phyloP scores from a whole-genome alignment of 768 basidiomycete species.

The Collybia sordida region DNA sequence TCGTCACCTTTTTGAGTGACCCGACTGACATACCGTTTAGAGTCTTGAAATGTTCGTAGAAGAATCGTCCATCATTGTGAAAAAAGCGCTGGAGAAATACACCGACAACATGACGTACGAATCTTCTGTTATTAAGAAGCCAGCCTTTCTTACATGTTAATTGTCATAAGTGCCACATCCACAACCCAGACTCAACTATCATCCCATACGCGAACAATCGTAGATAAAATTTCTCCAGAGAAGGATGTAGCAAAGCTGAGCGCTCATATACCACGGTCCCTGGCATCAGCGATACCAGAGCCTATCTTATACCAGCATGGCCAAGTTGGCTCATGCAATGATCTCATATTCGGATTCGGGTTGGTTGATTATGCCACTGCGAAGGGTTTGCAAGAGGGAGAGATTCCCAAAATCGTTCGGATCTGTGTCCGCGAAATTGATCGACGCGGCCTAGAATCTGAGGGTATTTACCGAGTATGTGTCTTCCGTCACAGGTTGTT shows the following conservation, averaged over 20 bases:
- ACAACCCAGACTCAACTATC: conserved; percentile 76
- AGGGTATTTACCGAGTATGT: conserved; percentile 79
- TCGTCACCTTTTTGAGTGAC: not conserved
- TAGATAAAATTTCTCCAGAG: conserved; percentile 69
- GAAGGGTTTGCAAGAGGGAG: conserved; percentile 67
- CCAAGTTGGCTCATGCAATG: conserved; percentile 80
- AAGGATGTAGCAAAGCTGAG: conserved; percentile 64
- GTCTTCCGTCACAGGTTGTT: not conserved
- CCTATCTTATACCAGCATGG: conserved; percentile 76
- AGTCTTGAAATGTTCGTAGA: conserved; percentile 79
- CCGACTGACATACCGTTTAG: conserved; percentile 32
- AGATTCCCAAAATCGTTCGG: conserved; percentile 76
- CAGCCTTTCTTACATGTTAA: not conserved
- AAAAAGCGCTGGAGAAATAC: conserved; percentile 67
- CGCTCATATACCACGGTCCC: conserved; percentile 55
- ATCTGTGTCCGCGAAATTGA: conserved; percentile 86
- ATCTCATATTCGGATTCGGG: conserved; percentile 87
- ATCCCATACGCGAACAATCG: conserved; percentile 56
- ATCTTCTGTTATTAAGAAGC: not conserved
- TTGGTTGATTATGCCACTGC: conserved; percentile 88
- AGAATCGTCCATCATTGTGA: conserved; percentile 66
- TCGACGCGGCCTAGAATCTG: conserved; percentile 69
- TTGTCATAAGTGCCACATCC: conserved; percentile 62
- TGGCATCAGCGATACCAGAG: conserved; percentile 67
- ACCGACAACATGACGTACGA: conserved; percentile 77